These are phyloP conservation scores for Coemansia sp. DNA, from an alignment of 192 early-diverging fungal species.

Conservation along the genomic window DNA sequence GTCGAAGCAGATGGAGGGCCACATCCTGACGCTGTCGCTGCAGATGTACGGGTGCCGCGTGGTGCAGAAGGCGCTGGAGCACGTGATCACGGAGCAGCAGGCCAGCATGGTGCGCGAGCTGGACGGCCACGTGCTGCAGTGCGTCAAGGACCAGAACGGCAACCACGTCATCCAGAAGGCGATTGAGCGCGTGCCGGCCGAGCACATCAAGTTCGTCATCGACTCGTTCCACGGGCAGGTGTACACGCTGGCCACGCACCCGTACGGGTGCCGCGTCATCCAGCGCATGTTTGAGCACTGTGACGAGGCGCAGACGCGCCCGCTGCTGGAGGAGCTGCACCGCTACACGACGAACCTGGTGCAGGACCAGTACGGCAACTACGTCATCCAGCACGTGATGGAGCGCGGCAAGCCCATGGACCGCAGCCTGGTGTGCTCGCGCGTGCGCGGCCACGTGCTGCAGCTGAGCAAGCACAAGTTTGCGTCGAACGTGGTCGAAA, in stretches of 20 bases:
- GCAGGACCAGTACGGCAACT: slow-evolving; percentile 99
- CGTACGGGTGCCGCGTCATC: slow-evolving; percentile 98
- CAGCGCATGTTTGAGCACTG: slow-evolving; percentile 99
- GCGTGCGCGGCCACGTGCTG: slow-evolving; percentile 90
- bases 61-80: slow-evolving; percentile 97
- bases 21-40: slow-evolving; percentile 88
- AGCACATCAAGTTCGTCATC: slow-evolving; percentile 96
- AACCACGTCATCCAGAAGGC: slow-evolving; percentile 99
- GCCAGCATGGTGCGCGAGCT: slow-evolving; percentile 86
- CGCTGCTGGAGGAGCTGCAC: slow-evolving; percentile 93
- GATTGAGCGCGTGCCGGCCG: slow-evolving; percentile 90
- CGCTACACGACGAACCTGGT: slow-evolving; percentile 88
- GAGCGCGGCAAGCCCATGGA: slow-evolving; percentile 89
- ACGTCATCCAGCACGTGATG: slow-evolving; percentile 98
- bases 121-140: slow-evolving; percentile 94
- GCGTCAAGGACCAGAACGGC: slow-evolving; percentile 99
- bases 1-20: slow-evolving; percentile 94
- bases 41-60: slow-evolving; percentile 99
- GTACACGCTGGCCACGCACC: slow-evolving; percentile 93
- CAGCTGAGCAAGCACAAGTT: slow-evolving; percentile 98
- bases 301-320: slow-evolving; percentile 76
- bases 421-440: slow-evolving; percentile 82
- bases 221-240: slow-evolving; percentile 97
- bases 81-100: slow-evolving; percentile 90
- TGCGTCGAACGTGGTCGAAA: slow-evolving; percentile 98